phyloP scores from a whole-genome alignment of 208 protist species.

The Leishmania major region DNA sequence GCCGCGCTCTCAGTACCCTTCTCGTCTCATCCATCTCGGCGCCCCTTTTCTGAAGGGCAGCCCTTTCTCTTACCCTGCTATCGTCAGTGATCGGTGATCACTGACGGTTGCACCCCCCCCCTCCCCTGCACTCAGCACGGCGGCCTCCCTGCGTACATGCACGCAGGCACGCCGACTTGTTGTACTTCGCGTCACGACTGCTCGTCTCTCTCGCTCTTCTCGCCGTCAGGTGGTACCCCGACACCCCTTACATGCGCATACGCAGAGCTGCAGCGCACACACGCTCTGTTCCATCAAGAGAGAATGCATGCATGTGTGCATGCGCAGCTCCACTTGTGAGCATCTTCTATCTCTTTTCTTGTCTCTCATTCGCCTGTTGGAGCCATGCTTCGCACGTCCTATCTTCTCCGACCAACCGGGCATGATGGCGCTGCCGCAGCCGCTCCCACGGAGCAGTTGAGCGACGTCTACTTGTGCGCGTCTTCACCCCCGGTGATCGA shows the following conservation, averaged over 20 bases:
- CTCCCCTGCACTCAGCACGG: neutral
- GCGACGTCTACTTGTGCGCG: conserved; percentile 39
- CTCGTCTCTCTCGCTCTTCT: neutral
- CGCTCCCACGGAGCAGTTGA: conserved; percentile 9
- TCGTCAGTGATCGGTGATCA: neutral
- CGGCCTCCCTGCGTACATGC: neutral
- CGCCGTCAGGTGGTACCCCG: neutral
- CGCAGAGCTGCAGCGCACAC: neutral
- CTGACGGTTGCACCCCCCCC: neutral
- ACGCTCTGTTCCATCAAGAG: neutral
- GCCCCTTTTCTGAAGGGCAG: neutral
- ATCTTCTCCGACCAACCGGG: neutral
- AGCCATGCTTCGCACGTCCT: conserved; percentile 7
- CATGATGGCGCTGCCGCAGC: neutral
- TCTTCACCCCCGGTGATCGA: conserved; percentile 31
- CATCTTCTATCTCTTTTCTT: neutral
- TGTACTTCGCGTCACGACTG: neutral
- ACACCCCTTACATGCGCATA: neutral
- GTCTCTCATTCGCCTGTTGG: neutral
- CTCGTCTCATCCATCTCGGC: neutral
- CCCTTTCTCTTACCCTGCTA: neutral
- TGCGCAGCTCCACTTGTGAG: neutral
- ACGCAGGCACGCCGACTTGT: neutral
- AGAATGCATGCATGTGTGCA: neutral
- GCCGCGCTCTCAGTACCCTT: neutral